Base-by-base conservation (phyloP, 78 protist species). In the Creolimax fragrantissima region DNA sequence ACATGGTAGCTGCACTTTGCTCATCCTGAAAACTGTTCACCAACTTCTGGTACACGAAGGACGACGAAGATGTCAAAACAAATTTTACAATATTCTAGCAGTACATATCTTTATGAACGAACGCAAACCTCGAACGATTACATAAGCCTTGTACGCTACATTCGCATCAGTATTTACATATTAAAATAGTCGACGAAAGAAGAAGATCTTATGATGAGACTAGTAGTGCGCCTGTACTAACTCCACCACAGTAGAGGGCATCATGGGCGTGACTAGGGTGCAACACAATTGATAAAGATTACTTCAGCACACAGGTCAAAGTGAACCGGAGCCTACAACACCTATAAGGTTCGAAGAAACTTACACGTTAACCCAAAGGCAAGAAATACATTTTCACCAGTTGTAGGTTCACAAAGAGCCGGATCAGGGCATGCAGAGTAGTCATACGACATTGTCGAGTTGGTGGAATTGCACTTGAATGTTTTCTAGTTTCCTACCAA, bases 261-360 rank as follows among this genome's bases (percentile, higher is more conserved):
- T 58, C 74, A 58, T 58, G 1, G 24, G 74, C 24, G 74, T 1
- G 24, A 58, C 74, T 58, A 58, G 39, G 39, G 74, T 24, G 39
- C 11, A 58, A 24, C 11, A 58, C 39, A 58, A 58, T 32, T 32
- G 39, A 58, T 58, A 17, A 58, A 58, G 74, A 58, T 24, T 24
- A 58, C 39, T 58, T 17, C 11, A 24, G 24, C 24, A 58, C n/a
- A n/a, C n/a, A n/a, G n/a, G n/a, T n/a, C n/a, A n/a, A n/a, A 5
- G 2, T 3, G 91, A 5, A 84, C 4, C 6, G 81, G 39, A 3
- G 89, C 93, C 43, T 93, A 94, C 42, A 95, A 17, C 41, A 47
- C 0, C 3, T 94, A 93, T 4, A 93, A 58, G 74, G 93, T 42
- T n/a, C 96, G 93, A 3, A 58, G 24, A 32, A 93, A 89, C 4